Conservation (phyloP, 306 rosid genomes). For the Arachis stenosperma region DNA sequence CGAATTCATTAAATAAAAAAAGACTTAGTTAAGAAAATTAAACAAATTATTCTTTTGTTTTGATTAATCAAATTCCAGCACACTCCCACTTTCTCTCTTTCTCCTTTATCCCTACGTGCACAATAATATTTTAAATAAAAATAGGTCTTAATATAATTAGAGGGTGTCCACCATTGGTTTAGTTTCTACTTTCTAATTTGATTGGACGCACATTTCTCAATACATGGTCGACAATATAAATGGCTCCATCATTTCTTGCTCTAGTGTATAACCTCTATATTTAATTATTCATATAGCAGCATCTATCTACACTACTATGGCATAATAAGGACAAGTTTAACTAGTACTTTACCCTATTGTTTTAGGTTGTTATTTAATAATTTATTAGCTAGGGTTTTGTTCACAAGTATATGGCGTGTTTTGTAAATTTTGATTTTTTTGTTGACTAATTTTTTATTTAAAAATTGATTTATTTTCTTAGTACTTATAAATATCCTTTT, state of each 20-base stretch:
- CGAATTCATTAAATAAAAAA: no score
- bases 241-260: neutral
- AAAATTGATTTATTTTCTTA: no score
- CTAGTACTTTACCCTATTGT: neutral
- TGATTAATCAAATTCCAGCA: neutral
- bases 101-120: neutral
- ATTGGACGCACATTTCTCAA: constrained; percentile 14
- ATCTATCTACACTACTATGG: neutral
- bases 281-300: neutral
- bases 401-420: no score
- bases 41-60: neutral
- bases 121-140: neutral
- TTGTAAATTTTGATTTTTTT: no score
- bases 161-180: neutral
- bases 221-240: neutral
- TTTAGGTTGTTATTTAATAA: neutral
- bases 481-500: no score
- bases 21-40: neutral
- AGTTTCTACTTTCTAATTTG: neutral
- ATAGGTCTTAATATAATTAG: neutral
- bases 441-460: no score
- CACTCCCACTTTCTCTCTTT: constrained; percentile 1
- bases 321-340: constrained; percentile 7
- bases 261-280: neutral
- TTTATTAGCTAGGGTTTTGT: no score